Evolutionary conservation across 1,284 basidiomycete species (phyloP), one percentile per base, ranked within the genome.

Genomic region (Sphaerobolus stellatus): DNA sequence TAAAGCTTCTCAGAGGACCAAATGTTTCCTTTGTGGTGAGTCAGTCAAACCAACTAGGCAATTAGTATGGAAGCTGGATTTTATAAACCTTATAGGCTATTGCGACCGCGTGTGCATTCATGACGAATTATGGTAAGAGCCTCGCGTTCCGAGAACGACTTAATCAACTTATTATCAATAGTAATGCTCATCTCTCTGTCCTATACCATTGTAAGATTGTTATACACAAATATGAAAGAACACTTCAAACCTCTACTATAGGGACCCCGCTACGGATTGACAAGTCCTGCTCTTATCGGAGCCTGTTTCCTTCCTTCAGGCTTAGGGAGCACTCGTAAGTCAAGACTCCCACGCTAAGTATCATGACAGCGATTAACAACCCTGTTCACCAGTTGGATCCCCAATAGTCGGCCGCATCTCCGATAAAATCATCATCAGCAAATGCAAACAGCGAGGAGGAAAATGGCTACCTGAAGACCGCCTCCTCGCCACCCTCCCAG

Each of bases 381-480:
- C 14, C 27, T 7, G 18, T 40, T 27, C 6, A 16, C 24, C 52
- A 81, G 78, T 81, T 30, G 84, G 83, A 1, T 75, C 80, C 1
- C 75, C 78, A 1, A 58, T 83, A 30, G 73, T 77, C 0, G 86
- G 84, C 0, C 68, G 71, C 3, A 59, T 79, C 2, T 82, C 83
- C 0, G 86, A 88, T 64, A 56, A 58, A 18, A 69, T 71, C 0
- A 73, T 88, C 22, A 65, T 71, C 13, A 64, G 62, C 7, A 81
- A 75, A 65, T 75, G 78, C 29, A 68, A 68, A 52, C 67, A 73
- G 22, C 73, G 84, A 30, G 74, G 75, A 44, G 82, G 71, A 3
- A 58, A 67, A 13, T 78, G 73, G 78, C 71, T 75, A 3, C 82
- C 84, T 0, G 85, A 88, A 63, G 85, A 86, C 61, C 73, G 85